A percentile compares a stretch with the other conserved stretches of the same genome.
Evolutionary conservation across 805 yeast species (phyloP).

Genomic region (Candida koratica): DNA sequence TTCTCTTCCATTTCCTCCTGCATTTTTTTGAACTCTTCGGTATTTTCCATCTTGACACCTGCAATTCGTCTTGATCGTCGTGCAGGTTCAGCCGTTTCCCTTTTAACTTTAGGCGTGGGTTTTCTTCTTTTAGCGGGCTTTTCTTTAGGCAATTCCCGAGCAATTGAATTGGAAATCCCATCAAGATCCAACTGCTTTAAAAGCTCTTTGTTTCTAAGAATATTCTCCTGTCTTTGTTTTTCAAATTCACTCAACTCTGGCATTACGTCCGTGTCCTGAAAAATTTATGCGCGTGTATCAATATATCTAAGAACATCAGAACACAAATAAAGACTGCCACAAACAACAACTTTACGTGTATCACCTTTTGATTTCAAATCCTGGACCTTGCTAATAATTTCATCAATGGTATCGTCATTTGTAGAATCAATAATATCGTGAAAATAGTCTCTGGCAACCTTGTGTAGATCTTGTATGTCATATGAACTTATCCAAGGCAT

Average conservation of each 20-base stretch:
- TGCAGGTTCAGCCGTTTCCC: conserved; percentile 44
- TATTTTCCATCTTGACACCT: conserved; percentile 60
- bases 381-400: conserved; percentile 15
- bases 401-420: conserved; percentile 12
- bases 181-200: conserved; percentile 68
- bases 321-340: conserved; percentile 42
- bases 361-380: conserved; percentile 19
- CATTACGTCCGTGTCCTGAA: conserved; percentile 15
- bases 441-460: conserved; percentile 20
- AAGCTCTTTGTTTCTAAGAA: conserved; percentile 76
- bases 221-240: conserved; percentile 68
- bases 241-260: conserved; percentile 58
- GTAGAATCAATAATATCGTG: conserved; percentile 12
- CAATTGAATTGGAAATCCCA: conserved; percentile 50
- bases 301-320: conserved; percentile 33
- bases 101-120: conserved; percentile 22
- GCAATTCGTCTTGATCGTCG: conserved; percentile 78
- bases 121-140: conserved; percentile 19
- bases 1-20: conserved; percentile 36
- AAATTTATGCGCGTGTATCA: conserved; percentile 1
- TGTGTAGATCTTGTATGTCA: conserved; percentile 19
- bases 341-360: conserved; percentile 30
- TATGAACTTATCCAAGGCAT: conserved; percentile 90
- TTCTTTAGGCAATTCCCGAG: conserved; percentile 37
- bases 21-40: conserved; percentile 34